A percentile compares a stretch with the other conserved stretches of the same genome.
Conservation (phyloP, 495 filamentous ascomycete genomes). For the Cryomyces antarcticus region DNA sequence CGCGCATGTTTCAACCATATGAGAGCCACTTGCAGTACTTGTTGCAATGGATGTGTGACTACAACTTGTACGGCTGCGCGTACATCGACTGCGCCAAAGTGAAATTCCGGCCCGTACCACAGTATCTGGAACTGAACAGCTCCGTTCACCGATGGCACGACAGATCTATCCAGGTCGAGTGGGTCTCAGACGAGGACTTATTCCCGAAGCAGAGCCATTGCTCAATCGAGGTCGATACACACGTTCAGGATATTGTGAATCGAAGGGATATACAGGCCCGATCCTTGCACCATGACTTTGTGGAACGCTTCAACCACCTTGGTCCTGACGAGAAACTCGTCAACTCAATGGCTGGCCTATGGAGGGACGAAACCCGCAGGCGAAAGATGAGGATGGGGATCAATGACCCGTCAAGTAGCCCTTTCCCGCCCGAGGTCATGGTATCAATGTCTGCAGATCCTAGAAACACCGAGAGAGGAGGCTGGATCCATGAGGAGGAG, state of each 20-base stretch:
- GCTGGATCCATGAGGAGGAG: constrained; percentile 87
- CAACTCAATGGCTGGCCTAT: constrained; percentile 82
- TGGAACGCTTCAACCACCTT: constrained; percentile 47
- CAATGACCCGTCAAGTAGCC: constrained; percentile 39
- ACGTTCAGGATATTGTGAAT: constrained; percentile 76
- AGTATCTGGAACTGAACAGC: constrained; percentile 34
- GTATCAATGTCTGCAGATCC: constrained; percentile 71
- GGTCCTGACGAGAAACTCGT: constrained; percentile 56
- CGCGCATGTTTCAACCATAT: constrained; percentile 66
- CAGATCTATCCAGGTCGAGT: constrained; percentile 33
- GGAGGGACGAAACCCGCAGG: constrained; percentile 74
- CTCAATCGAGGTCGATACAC: constrained; percentile 71
- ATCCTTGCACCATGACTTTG: constrained; percentile 69
- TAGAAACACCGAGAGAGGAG: constrained; percentile 41
- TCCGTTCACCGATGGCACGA: constrained; percentile 60
- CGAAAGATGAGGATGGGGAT: constrained; percentile 50
- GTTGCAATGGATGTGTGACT: constrained; percentile 94
- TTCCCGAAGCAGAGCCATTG: constrained; percentile 72
- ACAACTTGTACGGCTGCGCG: constrained; percentile 83
- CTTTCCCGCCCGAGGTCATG: constrained; percentile 59
- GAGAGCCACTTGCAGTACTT: constrained; percentile 85
- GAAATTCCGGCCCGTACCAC: constrained; percentile 62
- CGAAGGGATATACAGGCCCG: constrained; percentile 50
- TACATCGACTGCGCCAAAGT: constrained; percentile 55
- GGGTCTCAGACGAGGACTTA: constrained; percentile 34